Evolutionary conservation across 129 eudicot genomes (phyloP), one percentile per base, ranked within the genome.

Genomic region (Chrysanthemum makinoi): DNA sequence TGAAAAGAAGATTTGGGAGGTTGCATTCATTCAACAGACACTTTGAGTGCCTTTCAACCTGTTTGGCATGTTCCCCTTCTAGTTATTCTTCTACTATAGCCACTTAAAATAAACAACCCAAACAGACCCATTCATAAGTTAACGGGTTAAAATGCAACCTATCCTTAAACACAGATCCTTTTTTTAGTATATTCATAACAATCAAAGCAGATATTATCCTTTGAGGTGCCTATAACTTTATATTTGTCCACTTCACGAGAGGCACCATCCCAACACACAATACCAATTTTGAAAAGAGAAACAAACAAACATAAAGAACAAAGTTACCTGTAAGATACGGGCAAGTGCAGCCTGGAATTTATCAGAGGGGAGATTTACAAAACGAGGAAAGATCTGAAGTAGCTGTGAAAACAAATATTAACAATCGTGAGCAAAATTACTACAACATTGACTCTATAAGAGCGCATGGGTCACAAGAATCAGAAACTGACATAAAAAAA

Each of bases 341-440:
- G 85, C 13, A n/a, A n/a, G n/a, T n/a, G n/a, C n/a, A n/a, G n/a
- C n/a, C n/a, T n/a, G n/a, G n/a, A n/a, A n/a, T n/a, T n/a, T n/a
- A n/a, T n/a, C n/a, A n/a, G n/a, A n/a, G n/a, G 94, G 87, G 71
- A 88, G 93, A 76, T 76, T 86, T 78, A 90, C 94, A 62, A 95
- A 83, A n/a, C n/a, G n/a, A n/a, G n/a, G n/a, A n/a, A n/a, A n/a
- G 15, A 81, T 78, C 66, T 52, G 80, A 72, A 90, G 80, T 69
- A 90, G 83, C 97, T 94, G 85, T 33, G 19, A 79, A 62, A 65
- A 78, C 44, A 65, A 16, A 52, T 53, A 65, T 72, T 28, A 69
- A 11, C 68, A 70, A 13, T 65, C 14, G 16, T 60, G 16, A 3
- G 14, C 22, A 77, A 39, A 58, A 70, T 20, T 3, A 30, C 35